Percentiles rank a stretch among this genome's conserved stretches.
Conservation (phyloP, 108 stramenopile genomes). For the Bacterosira constricta region DNA sequence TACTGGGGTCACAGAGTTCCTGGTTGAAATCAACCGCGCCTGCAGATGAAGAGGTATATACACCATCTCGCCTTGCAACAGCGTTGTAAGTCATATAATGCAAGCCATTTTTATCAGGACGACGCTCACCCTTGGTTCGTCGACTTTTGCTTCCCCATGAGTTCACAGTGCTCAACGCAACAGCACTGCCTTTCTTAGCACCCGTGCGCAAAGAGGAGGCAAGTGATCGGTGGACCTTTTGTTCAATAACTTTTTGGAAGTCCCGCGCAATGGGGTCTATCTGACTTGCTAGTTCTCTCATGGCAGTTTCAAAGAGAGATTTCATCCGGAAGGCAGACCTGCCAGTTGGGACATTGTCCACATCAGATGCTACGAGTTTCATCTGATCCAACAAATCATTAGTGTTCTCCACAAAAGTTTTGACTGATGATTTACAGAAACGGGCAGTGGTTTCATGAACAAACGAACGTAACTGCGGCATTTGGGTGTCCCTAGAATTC, state of each 20-base stretch:
- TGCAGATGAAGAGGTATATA: constrained; percentile 37
- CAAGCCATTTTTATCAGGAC: constrained; percentile 40
- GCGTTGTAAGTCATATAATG: constrained; percentile 40
- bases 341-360: constrained; percentile 26
- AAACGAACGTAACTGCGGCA: constrained; percentile 32
- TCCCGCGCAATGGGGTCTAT: constrained; percentile 28
- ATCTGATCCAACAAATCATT: constrained; percentile 45
- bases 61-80: constrained; percentile 45
- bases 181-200: constrained; percentile 33
- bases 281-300: constrained; percentile 10
- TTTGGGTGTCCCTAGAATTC: constrained; percentile 42
- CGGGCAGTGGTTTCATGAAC: constrained; percentile 39
- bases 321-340: constrained; percentile 29
- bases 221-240: constrained; percentile 14
- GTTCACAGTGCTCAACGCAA: constrained; percentile 36
- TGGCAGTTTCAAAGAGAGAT: constrained; percentile 17
- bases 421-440: constrained; percentile 17
- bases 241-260: constrained; percentile 20
- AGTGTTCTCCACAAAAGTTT: constrained; percentile 25
- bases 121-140: constrained; percentile 26
- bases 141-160: constrained; percentile 52
- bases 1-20: constrained; percentile 49
- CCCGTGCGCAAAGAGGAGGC: constrained; percentile 25
- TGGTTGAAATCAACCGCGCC: constrained; percentile 48
- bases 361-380: constrained; percentile 37